phyloP scores from a whole-genome alignment of 768 basidiomycete species.

The Fistulinella prunicolor region DNA sequence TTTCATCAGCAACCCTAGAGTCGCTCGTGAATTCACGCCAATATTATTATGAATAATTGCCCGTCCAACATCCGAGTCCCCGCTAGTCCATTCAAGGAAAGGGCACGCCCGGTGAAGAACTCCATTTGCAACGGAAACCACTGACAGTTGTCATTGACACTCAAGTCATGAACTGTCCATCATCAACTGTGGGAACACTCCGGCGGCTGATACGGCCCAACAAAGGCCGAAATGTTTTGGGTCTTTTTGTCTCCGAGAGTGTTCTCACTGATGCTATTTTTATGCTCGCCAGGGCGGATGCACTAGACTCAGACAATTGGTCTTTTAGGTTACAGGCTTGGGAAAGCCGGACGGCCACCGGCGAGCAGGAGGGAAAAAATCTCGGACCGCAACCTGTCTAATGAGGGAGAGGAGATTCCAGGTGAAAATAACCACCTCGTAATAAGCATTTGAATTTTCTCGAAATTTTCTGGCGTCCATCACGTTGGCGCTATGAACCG shows the following conservation, averaged over 20 bases:
- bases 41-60: slow-evolving; percentile 16
- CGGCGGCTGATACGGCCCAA: slow-evolving; percentile 20
- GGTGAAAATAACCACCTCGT: slow-evolving; percentile 7
- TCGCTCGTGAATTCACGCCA: slow-evolving; percentile 10
- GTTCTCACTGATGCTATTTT: slow-evolving; percentile 29
- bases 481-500: slow-evolving; percentile 13
- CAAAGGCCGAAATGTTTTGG: slow-evolving; percentile 22
- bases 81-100: slow-evolving; percentile 13
- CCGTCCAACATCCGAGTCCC: slow-evolving; percentile 15
- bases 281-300: slow-evolving; percentile 1
- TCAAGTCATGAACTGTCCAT: slow-evolving; percentile 2
- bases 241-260: slow-evolving; percentile 10
- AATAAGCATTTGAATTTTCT: slow-evolving; percentile 7
- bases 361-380: slow-evolving; percentile 11
- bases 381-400: slow-evolving; percentile 20
- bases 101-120: slow-evolving; percentile 1
- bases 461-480: slow-evolving; percentile 17
- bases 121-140: slow-evolving; percentile 5
- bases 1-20: slow-evolving; percentile 7
- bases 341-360: slow-evolving; percentile 11
- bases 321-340: slow-evolving; percentile 10
- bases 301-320: slow-evolving; percentile 1
- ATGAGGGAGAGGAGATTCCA: slow-evolving; percentile 8
- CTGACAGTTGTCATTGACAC: slow-evolving; percentile 3
- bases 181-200: slow-evolving; percentile 20